phyloP scores from a whole-genome alignment of 805 yeast species.

The Candida sphagnicola region DNA sequence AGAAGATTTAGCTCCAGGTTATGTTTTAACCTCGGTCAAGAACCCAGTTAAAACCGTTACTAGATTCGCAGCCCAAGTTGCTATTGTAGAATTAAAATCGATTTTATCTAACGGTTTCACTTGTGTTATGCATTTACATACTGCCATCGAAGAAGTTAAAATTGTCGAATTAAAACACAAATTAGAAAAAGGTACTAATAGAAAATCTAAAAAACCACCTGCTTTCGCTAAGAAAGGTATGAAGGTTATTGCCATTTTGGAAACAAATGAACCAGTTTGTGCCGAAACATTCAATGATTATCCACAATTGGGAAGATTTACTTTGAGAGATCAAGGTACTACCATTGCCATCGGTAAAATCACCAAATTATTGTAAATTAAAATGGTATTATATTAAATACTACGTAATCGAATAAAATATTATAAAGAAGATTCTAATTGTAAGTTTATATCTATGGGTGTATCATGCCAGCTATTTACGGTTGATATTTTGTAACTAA shows the following conservation, averaged over 20 bases:
- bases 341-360: slow-evolving; percentile 99
- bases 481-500: slow-evolving; percentile 9
- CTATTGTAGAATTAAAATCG: slow-evolving; percentile 93
- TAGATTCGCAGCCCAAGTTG: slow-evolving; percentile 91
- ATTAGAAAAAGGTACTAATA: slow-evolving; percentile 93
- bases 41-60: slow-evolving; percentile 91
- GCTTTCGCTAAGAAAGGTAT: slow-evolving; percentile 98
- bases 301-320: slow-evolving; percentile 96
- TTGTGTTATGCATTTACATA: slow-evolving; percentile 98
- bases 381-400: too few relatives aligned
- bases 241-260: slow-evolving; percentile 93
- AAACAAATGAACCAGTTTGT: slow-evolving; percentile 83
- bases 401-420: too few relatives aligned
- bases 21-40: slow-evolving; percentile 79
- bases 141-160: slow-evolving; percentile 94
- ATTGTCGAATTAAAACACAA: slow-evolving; percentile 83
- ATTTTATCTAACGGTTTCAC: slow-evolving; percentile 93
- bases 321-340: slow-evolving; percentile 96
- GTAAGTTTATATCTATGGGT: too few relatives aligned
- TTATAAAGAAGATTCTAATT: too few relatives aligned
- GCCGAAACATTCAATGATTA: slow-evolving; percentile 89
- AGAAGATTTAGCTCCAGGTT: slow-evolving; percentile 91
- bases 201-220: slow-evolving; percentile 94
- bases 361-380: slow-evolving; percentile 67
- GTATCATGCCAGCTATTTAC: neutral